Evolutionary conservation across 2,329 filamentous ascomycete genomes (phyloP).

Genomic region (Colletotrichum euphorbiae): DNA sequence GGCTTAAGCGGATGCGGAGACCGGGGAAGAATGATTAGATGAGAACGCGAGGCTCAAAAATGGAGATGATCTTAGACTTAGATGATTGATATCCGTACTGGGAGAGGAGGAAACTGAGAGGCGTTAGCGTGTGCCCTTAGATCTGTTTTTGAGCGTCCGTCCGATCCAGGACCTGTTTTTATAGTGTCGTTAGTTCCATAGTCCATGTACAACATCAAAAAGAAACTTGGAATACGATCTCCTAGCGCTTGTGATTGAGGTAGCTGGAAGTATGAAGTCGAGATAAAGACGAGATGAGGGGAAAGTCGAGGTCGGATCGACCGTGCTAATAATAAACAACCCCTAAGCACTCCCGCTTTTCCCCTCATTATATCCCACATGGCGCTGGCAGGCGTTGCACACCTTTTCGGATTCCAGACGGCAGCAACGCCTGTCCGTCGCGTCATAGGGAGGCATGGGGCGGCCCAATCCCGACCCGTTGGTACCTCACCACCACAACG

Average conservation of each 20-base stretch:
- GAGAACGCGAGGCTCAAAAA: conserved; percentile 4
- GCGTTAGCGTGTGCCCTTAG: neutral
- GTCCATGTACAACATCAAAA: conserved; percentile 31
- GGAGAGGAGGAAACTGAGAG: conserved; percentile 16
- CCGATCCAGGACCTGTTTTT: conserved; percentile 30
- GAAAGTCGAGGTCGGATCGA: conserved; percentile 12
- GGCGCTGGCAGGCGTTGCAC: conserved; percentile 25
- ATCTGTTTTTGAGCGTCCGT: conserved; percentile 14
- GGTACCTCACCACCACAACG: conserved; percentile 16
- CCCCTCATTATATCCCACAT: conserved; percentile 35
- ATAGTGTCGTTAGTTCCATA: conserved; percentile 23
- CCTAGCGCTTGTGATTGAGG: neutral
- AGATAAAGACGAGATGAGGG: conserved; percentile 31
- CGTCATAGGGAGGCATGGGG: neutral
- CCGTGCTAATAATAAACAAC: conserved; percentile 17
- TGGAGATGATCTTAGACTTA: conserved; percentile 25
- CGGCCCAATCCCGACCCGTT: conserved; percentile 13
- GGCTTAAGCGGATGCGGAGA: conserved; percentile 21
- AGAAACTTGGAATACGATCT: conserved; percentile 9
- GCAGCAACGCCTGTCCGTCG: conserved; percentile 2
- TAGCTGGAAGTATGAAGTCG: conserved; percentile 5
- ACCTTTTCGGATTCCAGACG: conserved; percentile 11
- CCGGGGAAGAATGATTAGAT: neutral
- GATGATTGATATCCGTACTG: conserved; percentile 34
- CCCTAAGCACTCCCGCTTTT: neutral